A percentile compares a stretch with the other conserved stretches of the same genome.
These are phyloP conservation scores for Botrytis pseudocinerea DNA, from an alignment of 2,329 filamentous ascomycete species.

Conservation along the genomic window DNA sequence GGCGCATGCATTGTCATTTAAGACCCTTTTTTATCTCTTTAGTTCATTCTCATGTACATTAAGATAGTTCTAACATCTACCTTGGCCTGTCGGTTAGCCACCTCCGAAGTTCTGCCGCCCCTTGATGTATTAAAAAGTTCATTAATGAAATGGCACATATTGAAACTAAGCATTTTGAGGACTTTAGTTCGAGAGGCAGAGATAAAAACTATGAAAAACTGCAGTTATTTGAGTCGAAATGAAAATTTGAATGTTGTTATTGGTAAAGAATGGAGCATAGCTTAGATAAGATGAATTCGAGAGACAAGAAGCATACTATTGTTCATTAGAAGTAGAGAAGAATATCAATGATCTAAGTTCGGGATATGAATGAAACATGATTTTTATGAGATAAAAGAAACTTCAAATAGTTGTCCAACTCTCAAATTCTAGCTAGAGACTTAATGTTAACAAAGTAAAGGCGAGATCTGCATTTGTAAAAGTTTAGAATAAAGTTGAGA, in stretches of 20 bases:
- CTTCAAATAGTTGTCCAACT: neutral
- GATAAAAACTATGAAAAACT: neutral
- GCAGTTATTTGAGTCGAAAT: neutral
- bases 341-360: neutral
- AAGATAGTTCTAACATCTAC: neutral
- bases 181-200: neutral
- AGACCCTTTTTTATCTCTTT: neutral
- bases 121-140: neutral
- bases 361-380: rapidly evolving
- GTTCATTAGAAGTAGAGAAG: neutral
- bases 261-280: neutral
- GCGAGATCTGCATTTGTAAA: neutral
- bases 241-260: neutral
- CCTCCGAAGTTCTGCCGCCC: neutral
- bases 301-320: rapidly evolving
- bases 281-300: neutral
- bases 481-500: neutral
- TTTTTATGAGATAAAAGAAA: neutral
- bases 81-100: neutral
- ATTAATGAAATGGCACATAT: neutral
- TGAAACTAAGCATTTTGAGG: neutral
- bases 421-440: neutral
- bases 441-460: neutral
- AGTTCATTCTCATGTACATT: neutral
- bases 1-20: neutral